phyloP scores from a whole-genome alignment of 345 rosid species.

The Aquilaria yunnanensis region DNA sequence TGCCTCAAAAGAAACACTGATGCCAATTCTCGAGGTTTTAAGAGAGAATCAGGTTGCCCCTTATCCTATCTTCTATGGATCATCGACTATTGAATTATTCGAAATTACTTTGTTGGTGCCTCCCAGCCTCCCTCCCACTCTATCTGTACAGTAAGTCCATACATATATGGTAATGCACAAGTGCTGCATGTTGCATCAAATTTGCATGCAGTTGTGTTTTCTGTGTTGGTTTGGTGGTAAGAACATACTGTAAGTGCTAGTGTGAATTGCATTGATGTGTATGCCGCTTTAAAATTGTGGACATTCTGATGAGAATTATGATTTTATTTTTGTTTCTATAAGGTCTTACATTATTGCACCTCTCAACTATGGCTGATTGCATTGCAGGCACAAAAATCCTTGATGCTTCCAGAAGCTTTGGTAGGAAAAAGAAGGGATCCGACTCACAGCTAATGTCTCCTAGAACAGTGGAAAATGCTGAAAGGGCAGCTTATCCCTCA shows the following conservation, averaged over 20 bases:
- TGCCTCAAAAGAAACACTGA: slow-evolving; percentile 32
- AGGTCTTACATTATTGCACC: background rate
- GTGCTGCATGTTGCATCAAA: too few relatives aligned
- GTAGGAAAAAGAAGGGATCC: slow-evolving; percentile 46
- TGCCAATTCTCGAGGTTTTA: slow-evolving; percentile 20
- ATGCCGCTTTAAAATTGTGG: background rate
- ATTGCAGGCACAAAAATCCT: slow-evolving; percentile 35
- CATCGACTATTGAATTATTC: background rate
- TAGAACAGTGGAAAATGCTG: slow-evolving; percentile 19
- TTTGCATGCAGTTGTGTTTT: too few relatives aligned
- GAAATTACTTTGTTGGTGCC: background rate
- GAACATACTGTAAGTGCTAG: too few relatives aligned
- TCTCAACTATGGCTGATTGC: slow-evolving; percentile 2
- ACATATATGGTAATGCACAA: too few relatives aligned
- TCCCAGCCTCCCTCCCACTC: too few relatives aligned
- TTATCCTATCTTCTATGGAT: slow-evolving; percentile 5
- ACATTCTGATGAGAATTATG: background rate
- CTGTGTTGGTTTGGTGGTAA: too few relatives aligned
- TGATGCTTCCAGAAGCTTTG: slow-evolving; percentile 43
- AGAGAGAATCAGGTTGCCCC: slow-evolving; percentile 37
- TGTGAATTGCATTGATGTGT: too few relatives aligned
- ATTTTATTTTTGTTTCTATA: background rate
- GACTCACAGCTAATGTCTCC: slow-evolving; percentile 37
- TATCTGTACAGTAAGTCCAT: too few relatives aligned
- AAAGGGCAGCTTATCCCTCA: slow-evolving; percentile 16